These are phyloP conservation scores for Pisolithus marmoratus DNA, from an alignment of 768 basidiomycete species.

Conservation along the genomic window DNA sequence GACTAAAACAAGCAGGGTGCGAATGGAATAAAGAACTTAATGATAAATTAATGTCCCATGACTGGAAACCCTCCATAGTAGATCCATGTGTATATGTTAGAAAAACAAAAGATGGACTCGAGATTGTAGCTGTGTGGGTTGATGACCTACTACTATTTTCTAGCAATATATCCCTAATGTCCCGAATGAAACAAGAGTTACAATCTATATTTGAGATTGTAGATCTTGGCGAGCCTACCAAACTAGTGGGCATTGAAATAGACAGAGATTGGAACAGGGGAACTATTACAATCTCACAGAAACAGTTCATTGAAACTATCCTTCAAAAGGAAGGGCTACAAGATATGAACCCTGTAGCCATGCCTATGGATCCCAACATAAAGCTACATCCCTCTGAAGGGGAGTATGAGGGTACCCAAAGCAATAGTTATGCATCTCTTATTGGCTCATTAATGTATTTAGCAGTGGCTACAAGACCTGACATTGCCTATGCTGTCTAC, in stretches of 20 bases:
- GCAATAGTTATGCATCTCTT: conserved; percentile 1
- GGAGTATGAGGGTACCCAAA: background rate
- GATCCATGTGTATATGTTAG: conserved; percentile 16
- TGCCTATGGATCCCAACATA: background rate
- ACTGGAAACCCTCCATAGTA: conserved; percentile 10
- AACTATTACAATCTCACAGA: conserved; percentile 1
- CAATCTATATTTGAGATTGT: conserved; percentile 11
- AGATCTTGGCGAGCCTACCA: conserved; percentile 18
- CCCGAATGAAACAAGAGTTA: conserved; percentile 6
- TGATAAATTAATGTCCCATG: conserved; percentile 11
- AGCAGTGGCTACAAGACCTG: conserved; percentile 4
- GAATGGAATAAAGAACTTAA: conserved; percentile 28
- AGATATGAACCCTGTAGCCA: conserved; percentile 3
- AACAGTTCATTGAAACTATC: conserved; percentile 4
- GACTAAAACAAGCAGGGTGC: conserved; percentile 24
- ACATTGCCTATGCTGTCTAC: conserved; percentile 10
- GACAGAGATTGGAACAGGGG: background rate
- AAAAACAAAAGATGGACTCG: background rate
- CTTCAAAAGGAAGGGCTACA: background rate
- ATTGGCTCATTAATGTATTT: conserved; percentile 21
- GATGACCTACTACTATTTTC: conserved; percentile 23
- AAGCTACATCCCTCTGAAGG: background rate
- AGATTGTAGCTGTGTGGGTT: conserved; percentile 24
- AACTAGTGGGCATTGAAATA: conserved; percentile 24
- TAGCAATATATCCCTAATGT: background rate